These are phyloP conservation scores for Naematelia encephala DNA, from an alignment of 768 basidiomycete genomes.

Conservation along the genomic window DNA sequence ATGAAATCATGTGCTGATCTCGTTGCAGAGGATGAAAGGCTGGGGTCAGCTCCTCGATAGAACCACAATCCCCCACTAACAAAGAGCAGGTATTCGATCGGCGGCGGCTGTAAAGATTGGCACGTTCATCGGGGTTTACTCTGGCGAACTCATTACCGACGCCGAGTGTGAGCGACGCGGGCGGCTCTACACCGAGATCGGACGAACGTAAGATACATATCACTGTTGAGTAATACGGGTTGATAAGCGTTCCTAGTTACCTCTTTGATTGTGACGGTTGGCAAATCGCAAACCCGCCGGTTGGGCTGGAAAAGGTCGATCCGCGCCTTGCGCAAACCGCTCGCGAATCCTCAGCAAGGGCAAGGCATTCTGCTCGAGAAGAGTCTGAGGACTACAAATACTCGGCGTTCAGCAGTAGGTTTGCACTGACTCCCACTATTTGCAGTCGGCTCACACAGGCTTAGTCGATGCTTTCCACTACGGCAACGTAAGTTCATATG, in stretches of 20 bases:
- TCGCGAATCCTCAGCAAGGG: constrained; percentile 37
- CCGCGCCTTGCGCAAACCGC: constrained; percentile 32
- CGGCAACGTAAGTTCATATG: constrained; percentile 51
- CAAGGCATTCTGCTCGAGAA: constrained; percentile 13
- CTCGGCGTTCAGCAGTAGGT: constrained; percentile 35
- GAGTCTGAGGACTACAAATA: constrained; percentile 43
- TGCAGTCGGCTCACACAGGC: constrained; percentile 20
- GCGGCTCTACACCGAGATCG: constrained; percentile 53
- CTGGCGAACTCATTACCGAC: constrained; percentile 76
- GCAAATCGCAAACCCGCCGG: constrained; percentile 54
- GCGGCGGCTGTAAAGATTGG: constrained; percentile 63
- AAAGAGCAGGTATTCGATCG: constrained; percentile 65
- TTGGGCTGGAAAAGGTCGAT: constrained; percentile 33
- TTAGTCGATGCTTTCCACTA: constrained; percentile 78
- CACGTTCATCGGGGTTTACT: constrained; percentile 76
- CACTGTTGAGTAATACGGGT: background rate
- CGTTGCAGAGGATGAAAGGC: constrained; percentile 59
- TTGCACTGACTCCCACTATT: background rate
- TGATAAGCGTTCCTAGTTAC: constrained; percentile 55
- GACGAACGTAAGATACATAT: constrained; percentile 39
- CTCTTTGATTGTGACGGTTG: constrained; percentile 79
- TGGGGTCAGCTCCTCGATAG: constrained; percentile 59
- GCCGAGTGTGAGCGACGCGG: constrained; percentile 67
- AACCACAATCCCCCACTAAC: background rate
- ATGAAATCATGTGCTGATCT: background rate